Base-by-base conservation (phyloP, 1,139 yeast species). In the Lodderomyces parapsilosis region DNA sequence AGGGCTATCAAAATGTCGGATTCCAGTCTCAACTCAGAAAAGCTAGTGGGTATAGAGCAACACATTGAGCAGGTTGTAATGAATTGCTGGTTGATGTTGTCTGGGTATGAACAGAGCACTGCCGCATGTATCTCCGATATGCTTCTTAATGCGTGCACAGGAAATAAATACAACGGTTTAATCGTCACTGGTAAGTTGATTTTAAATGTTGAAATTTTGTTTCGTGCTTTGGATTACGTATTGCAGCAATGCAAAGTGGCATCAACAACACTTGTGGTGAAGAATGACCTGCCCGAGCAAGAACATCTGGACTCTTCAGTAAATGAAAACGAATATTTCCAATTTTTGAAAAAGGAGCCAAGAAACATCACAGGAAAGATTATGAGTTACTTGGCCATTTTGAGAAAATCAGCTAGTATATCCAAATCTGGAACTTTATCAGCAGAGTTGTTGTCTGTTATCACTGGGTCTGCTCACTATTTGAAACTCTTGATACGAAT, bases 401-500 rank as follows among this genome's bases (percentile, higher is more conserved):
- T 86, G 42, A 65, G 91, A 52, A 84, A 83, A 54, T 67, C 83
- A 0, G 74, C 52, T 49, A 71, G 67, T 42, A 59, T 69, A 4
- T 55, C 69, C n/a, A 54, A 67, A 7, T 78, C 88, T 1, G 90
- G 89, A 15, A 87, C 85, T 41, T 57, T 75, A 37, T 71, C 77
- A 2, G 71, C 76, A 0, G 78, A 74, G 45, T 57, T 93, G 38
- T 72, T 93, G 51, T 82, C 94, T 1, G 81, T 91, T 5, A 93
- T 91, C 10, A 90, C 97, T 1, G 91, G 96, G 1, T 73, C 94
- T 56, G 98, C 99, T 0, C 99, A 94, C 62, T 91, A 90, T 60
- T 72, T 93, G 55, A 93, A 94, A 60, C 72, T 93, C 9, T 71
- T 93, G 30, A 86, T 93, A 14, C 73, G 98, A 49, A 80, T 82